Base-by-base conservation (phyloP, 495 filamentous ascomycete species). In the Penicillium lagena region DNA sequence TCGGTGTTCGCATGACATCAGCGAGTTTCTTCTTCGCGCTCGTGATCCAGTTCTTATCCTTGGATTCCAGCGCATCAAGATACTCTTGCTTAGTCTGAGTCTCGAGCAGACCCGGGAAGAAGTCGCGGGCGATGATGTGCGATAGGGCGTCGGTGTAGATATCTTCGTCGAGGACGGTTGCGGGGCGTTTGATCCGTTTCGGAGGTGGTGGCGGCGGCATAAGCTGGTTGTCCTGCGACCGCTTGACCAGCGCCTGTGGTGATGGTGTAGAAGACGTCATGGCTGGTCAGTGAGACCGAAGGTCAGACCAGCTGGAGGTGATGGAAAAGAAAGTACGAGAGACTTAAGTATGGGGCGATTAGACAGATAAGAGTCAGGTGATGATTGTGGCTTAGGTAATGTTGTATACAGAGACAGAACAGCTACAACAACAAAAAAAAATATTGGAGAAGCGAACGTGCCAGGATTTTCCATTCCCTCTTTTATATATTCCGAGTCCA, bases 61-160 rank as follows among this genome's bases (percentile, higher is more conserved):
- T 80, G 6, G 88, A 93, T 10, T 93, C 89, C 8, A 96, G 65
- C 0, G 93, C 93, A 54, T 94, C 84, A 22, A 98, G 71, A 56
- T 96, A 96, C 51, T 98, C 93, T 54, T 90, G 82, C 56, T 95
- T 89, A 4, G 81, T 80, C 47, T 95, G 80, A 28, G 79, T 81
- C 54, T 97, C 90, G 1, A 90, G 71, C 0, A 98, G 74, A 2
- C 90, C 93, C 0, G 93, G 93, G 62, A 96, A 98, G 74, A 93
- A 98, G 67, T 98, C 94, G 33, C 94, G 87, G 28, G 87, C 86
- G 42, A 97, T 96, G 52, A 98, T 97, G 39, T 96, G 84, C 1
- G 91, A 95, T 22, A 98, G 69, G 8, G 87, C 86, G 43, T 87
- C 80, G 17, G 89, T 90, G 70, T 98, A 98, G 51, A 82, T 81